Base-by-base conservation (phyloP, 805 yeast species). In the Candida fluviatilis region DNA sequence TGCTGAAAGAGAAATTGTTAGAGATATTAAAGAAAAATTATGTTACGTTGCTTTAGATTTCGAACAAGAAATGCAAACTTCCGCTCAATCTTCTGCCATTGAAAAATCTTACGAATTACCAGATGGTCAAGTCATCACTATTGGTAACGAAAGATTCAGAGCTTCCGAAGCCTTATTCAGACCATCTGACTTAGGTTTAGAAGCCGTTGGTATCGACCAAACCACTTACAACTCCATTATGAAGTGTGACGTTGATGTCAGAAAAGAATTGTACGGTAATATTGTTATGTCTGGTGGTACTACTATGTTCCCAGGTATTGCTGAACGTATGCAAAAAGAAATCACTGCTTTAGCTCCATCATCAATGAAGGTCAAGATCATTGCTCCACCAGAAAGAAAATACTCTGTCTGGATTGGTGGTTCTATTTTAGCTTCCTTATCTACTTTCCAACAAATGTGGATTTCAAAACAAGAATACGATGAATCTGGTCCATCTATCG, bases 371-470 rank as follows among this genome's bases (percentile, higher is more conserved):
- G 96, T 93, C 66, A 93, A 93, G 85, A 90, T 93, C 68, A 85
- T 85, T 68, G 99, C 99, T 68, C 96, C 98, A 56, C 98, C 98
- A 55, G 99, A 93, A 76, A 84, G 99, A 76, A 93, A 93, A 76
- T 93, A 86, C 85, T 86, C 96, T 62, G 96, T 90, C 76, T 93
- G 99, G 99, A 93, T 93, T 54, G 99, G 99, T 82, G 99, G 99
- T 78, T 93, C 98, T 58, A 93, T 93, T 65, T 83, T 93, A 73
- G 96, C 99, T 54, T 89, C 97, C 45, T 83, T 93, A 70, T 87
- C 96, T 49, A 93, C 99, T 71, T 93, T 93, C 97, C 98, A 93
- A 82, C 98, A 93, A 78, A 91, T 93, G 98, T 93, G 99, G 99
- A 89, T 93, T 86, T 90, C 98, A 67, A 93, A 93, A 83, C 98